Evolutionary conservation across 2,329 filamentous ascomycete genomes (phyloP), one percentile per base, ranked within the genome.

Genomic region (Metarhizium guizhouense): DNA sequence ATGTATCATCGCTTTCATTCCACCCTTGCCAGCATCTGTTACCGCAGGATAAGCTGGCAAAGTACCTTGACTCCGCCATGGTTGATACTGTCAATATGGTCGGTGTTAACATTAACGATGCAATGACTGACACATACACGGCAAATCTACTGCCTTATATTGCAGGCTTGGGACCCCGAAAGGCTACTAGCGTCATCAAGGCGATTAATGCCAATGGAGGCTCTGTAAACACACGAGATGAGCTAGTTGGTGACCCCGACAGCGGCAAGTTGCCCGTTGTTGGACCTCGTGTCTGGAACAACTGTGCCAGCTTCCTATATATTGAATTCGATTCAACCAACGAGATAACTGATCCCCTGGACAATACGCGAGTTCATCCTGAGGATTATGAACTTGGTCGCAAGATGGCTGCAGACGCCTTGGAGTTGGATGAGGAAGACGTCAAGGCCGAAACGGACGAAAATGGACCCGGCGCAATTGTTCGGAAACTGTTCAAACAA

Each of bases 51-150:
- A 92, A 95, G 74, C 79, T 99, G 43, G 76, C 86, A 59, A 91
- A 89, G 68, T 84, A 90, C 58, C 80, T 99, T 16, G 94, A 99
- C 65, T 95, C 89, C n/a, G 90, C 93, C 48, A 89, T 99, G 84
- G 93, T 99, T 11, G 94, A 99, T 68, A 96, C 96, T 81, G 94
- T 99, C 63, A 99, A 99, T 68, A 83, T 99, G 47, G 91, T 92
- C 49, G 94, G 94, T 66, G 90, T 99, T 42, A 90, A 97, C 64
- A 87, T 99, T 66, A 96, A 96, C 64, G 92, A 96, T 61, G 91
- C 92, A 14, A 85, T 95, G 55, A 80, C 79, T 47, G 90, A 96
- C 68, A 68, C 84, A 1, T 90, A 94, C 65, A 87, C 88, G 8
- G 90, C 91, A 14, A 94, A 93, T 61, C 80, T 99, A 1, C 78